phyloP scores from a whole-genome alignment of 2,329 filamentous ascomycete genomes.

The Ophiostoma ulmi region DNA sequence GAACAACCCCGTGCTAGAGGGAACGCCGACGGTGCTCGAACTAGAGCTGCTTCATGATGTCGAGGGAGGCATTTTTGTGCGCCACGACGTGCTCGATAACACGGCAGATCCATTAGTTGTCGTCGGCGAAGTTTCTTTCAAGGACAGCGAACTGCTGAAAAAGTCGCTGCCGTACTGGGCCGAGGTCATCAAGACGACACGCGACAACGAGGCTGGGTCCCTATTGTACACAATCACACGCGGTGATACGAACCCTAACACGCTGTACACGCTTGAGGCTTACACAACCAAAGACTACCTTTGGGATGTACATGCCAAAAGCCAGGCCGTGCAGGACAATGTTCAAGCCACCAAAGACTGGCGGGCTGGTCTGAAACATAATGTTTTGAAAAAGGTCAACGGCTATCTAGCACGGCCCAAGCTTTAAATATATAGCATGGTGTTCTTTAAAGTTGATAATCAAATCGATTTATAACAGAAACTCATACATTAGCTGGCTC shows the following conservation, averaged over 20 bases:
- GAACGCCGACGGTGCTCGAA: slow-evolving; percentile 24
- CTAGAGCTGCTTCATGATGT: slow-evolving; percentile 29
- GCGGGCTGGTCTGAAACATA: slow-evolving; percentile 23
- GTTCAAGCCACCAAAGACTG: slow-evolving; percentile 29
- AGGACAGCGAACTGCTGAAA: slow-evolving; percentile 27
- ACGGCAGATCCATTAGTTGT: slow-evolving; percentile 30
- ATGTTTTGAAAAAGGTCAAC: neutral
- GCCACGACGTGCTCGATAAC: slow-evolving; percentile 19
- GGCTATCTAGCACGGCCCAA: neutral
- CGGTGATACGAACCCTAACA: slow-evolving; percentile 27
- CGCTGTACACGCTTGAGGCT: slow-evolving; percentile 30
- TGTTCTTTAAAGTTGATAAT: neutral
- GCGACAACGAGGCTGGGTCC: slow-evolving; percentile 29
- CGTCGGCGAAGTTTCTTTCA: slow-evolving; percentile 31
- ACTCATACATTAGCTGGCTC: neutral
- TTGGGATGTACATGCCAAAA: slow-evolving; percentile 32
- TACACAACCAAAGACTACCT: slow-evolving; percentile 32
- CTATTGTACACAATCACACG: slow-evolving; percentile 30
- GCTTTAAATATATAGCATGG: neutral
- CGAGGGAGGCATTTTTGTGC: slow-evolving; percentile 24
- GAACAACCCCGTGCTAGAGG: neutral
- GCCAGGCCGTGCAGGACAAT: slow-evolving; percentile 31
- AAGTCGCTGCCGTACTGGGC: slow-evolving; percentile 32
- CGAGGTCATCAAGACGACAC: slow-evolving; percentile 29
- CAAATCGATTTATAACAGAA: too few species aligned